Percentiles rank a stretch among this genome's conserved stretches.
Conservation (phyloP, 73 alveolate genomes). For the Symbiodinium natans region DNA sequence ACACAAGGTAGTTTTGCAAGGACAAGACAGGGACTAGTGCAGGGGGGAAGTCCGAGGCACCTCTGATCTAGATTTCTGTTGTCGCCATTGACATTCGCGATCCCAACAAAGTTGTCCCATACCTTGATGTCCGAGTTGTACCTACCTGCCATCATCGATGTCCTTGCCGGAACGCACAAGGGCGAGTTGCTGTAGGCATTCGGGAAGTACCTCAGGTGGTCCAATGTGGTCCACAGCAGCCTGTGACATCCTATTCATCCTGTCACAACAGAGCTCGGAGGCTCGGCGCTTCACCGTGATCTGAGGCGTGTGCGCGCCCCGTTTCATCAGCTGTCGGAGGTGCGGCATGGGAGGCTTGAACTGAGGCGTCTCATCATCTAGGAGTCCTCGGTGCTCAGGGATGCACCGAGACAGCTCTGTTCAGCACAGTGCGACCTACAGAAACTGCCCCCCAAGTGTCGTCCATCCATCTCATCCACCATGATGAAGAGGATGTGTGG, state of each 20-base stretch:
- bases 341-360: not conserved
- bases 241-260: not conserved
- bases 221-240: not conserved
- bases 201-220: not conserved
- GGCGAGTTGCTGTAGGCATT: constrained; percentile 16
- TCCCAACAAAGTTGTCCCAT: not conserved
- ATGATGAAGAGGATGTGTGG: not conserved
- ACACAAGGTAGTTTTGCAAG: too few relatives aligned
- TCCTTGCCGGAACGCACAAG: not conserved
- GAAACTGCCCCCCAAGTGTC: not conserved
- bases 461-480: not conserved
- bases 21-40: too few relatives aligned
- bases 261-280: not conserved
- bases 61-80: not conserved
- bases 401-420: not conserved
- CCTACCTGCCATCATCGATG: not conserved
- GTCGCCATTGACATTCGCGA: constrained; percentile 14
- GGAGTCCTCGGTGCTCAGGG: not conserved
- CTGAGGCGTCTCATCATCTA: not conserved
- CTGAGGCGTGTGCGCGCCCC: not conserved
- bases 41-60: not conserved
- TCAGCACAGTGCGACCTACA: too few relatives aligned
- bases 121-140: constrained; percentile 6
- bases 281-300: not conserved
- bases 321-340: not conserved